Conservation (phyloP, 2,329 filamentous ascomycete species). For the Fusarium camptoceras region DNA sequence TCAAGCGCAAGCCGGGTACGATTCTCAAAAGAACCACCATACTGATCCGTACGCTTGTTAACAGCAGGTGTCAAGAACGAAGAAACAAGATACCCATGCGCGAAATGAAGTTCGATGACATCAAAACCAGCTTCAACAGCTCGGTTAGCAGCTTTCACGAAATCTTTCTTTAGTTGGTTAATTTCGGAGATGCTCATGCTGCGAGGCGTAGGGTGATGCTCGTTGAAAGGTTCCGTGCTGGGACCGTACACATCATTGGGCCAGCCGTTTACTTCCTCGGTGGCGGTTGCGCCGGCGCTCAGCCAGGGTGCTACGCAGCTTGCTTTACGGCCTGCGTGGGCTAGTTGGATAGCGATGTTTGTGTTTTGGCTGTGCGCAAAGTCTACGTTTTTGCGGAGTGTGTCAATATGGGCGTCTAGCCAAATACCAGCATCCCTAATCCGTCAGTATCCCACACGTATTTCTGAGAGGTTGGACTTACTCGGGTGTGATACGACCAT, state of each 20-base stretch:
- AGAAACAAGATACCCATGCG: constrained; percentile 82
- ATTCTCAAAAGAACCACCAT: constrained; percentile 79
- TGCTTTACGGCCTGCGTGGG: constrained; percentile 73
- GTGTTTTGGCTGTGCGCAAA: constrained; percentile 76
- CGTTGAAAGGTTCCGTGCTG: constrained; percentile 64
- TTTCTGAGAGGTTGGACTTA: not conserved
- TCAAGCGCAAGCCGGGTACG: constrained; percentile 76
- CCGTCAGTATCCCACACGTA: constrained; percentile 41
- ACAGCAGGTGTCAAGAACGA: constrained; percentile 75
- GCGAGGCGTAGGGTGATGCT: constrained; percentile 68
- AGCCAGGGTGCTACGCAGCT: constrained; percentile 69
- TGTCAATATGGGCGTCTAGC: constrained; percentile 76
- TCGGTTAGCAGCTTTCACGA: constrained; percentile 63
- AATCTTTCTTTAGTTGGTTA: constrained; percentile 70
- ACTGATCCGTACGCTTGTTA: constrained; percentile 76
- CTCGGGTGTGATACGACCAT: constrained; percentile 79
- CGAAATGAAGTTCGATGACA: constrained; percentile 78
- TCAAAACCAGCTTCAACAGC: constrained; percentile 75
- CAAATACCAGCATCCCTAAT: constrained; percentile 68
- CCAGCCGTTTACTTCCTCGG: constrained; percentile 63
- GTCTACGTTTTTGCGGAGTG: constrained; percentile 68
- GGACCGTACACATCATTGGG: constrained; percentile 63
- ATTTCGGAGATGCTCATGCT: constrained; percentile 77
- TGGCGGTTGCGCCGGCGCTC: constrained; percentile 55
- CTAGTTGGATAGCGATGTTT: constrained; percentile 76